phyloP scores from a whole-genome alignment of 768 basidiomycete species.

The Mycena galericulata region DNA sequence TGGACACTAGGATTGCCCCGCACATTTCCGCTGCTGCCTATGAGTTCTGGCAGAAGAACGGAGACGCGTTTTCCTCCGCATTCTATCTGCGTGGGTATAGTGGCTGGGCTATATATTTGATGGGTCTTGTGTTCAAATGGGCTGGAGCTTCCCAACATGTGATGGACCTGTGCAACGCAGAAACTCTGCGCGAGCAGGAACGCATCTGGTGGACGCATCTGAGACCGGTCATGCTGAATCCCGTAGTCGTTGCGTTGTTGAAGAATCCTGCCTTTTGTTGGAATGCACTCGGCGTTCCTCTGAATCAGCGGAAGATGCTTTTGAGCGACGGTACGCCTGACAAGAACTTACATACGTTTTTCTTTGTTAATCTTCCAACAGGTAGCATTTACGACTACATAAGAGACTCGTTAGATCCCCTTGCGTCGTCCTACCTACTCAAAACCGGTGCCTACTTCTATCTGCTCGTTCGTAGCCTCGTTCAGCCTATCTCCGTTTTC shows the following conservation, averaged over 20 bases:
- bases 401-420: conserved; percentile 60
- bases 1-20: conserved; percentile 72
- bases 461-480: conserved; percentile 54
- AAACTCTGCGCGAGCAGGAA: conserved; percentile 66
- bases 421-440: conserved; percentile 58
- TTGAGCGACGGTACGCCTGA: conserved; percentile 52
- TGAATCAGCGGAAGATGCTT: conserved; percentile 72
- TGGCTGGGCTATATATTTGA: conserved; percentile 73
- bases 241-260: conserved; percentile 65
- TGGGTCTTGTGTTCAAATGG: conserved; percentile 66
- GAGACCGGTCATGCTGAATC: conserved; percentile 71
- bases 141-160: conserved; percentile 67
- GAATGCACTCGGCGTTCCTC: conserved; percentile 82
- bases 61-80: conserved; percentile 58
- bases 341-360: neutral
- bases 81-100: conserved; percentile 79
- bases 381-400: conserved; percentile 62
- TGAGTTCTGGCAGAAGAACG: conserved; percentile 79
- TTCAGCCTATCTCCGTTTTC: conserved; percentile 1
- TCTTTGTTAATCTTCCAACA: neutral
- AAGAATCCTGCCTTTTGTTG: conserved; percentile 71
- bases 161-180: conserved; percentile 62
- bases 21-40: conserved; percentile 79
- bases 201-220: conserved; percentile 70
- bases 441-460: conserved; percentile 75